Evolutionary conservation across 169 alveolate species (phyloP), one percentile per base, ranked within the genome.

Genomic region (Plasmodium chabaudi): DNA sequence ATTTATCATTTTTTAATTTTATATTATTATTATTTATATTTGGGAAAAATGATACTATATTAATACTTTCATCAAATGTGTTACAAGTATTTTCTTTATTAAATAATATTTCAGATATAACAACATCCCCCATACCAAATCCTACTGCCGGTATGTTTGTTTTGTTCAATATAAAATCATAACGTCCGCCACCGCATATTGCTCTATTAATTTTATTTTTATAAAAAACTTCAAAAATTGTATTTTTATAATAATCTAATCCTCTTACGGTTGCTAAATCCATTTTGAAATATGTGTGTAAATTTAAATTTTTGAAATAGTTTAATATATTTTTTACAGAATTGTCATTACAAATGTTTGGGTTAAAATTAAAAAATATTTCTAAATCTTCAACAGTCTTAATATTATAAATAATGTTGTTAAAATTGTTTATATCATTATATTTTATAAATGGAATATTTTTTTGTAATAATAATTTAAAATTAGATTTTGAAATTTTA

Each of bases 121-220:
- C 90, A n/a, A 82, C 72, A 59, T 82, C 90, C 1, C 90, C 90
- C 90, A 82, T 82, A 2, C 79, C 90, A 55, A 67, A 82, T 0
- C 90, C 90, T 23, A 67, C 86, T 19, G 90, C 90, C 9, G 47
- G 56, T 0, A 82, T 71, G 23, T 27, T 55, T 19, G 15, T 59
- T 1, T 39, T n/a, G 12, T 82, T 67, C 12, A 82, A 47, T 17
- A 56, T 9, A 44, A 67, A 82, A 27, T 47, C 68, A 42, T 82
- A 82, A 17, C 90, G 65, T 9, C 90, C 90, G 10, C 90, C 90
- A n/a, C 90, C 90, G 13, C 90, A 82, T 17, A 82, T 65, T 5
- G 90, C 79, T n/a, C 90, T 67, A 17, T 67, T 56, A n/a, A 19
- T 42, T 39, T 65, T 55, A n/a, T 34, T 71, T 25, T 70, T 67